phyloP scores from a whole-genome alignment of 768 basidiomycete genomes.

The Boletus edulis region DNA sequence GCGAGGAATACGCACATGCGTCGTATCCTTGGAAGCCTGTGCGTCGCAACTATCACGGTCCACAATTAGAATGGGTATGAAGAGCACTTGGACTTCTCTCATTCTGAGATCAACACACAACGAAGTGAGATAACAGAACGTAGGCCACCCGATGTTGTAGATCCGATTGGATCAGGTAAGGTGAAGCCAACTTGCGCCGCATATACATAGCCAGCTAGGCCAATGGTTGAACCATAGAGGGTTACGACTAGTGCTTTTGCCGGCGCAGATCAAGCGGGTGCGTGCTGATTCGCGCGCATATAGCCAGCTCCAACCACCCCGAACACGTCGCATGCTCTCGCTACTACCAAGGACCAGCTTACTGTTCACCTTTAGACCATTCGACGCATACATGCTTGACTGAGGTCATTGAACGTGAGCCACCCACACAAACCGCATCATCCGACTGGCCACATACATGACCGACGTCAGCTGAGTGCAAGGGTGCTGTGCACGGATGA shows the following conservation, averaged over 20 bases:
- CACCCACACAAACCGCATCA: slow-evolving; percentile 7
- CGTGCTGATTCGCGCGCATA: slow-evolving; percentile 1
- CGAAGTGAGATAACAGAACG: too few relatives aligned
- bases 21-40: too few relatives aligned
- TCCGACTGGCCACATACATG: slow-evolving; percentile 1
- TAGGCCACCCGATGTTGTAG: too few relatives aligned
- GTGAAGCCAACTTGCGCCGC: too few relatives aligned
- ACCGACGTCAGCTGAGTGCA: neutral
- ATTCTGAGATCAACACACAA: too few relatives aligned
- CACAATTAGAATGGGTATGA: too few relatives aligned
- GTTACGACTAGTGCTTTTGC: neutral
- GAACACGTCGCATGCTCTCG: neutral
- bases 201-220: too few relatives aligned
- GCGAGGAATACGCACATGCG: too few relatives aligned
- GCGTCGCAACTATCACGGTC: too few relatives aligned
- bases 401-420: slow-evolving; percentile 9
- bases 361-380: neutral
- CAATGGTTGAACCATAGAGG: too few relatives aligned
- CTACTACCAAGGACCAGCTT: neutral
- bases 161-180: too few relatives aligned
- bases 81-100: too few relatives aligned
- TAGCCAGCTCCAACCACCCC: neutral
- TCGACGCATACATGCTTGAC: neutral
- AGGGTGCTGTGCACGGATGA: slow-evolving; percentile 11
- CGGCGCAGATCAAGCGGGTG: neutral